These are phyloP conservation scores for Rhizopus stolonifer DNA, from an alignment of 371 early-diverging fungal genomes.

Conservation along the genomic window DNA sequence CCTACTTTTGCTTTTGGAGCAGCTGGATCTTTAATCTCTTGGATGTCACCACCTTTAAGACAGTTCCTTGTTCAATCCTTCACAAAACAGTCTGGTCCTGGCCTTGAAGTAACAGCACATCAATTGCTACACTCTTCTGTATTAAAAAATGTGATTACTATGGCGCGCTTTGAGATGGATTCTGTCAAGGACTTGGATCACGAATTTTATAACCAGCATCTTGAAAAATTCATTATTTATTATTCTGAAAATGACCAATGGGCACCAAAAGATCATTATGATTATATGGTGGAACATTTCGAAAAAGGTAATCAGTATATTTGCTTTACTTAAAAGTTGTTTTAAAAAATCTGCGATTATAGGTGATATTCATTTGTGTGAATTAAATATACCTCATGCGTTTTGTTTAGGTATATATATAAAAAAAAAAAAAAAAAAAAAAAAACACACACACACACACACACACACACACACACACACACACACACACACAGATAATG, in stretches of 20 bases:
- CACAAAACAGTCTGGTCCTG: slow-evolving; percentile 48
- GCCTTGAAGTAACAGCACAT: slow-evolving; percentile 59
- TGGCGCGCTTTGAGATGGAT: slow-evolving; percentile 79
- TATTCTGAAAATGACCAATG: slow-evolving; percentile 78
- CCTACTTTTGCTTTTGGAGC: slow-evolving; percentile 37
- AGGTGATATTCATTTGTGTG: slow-evolving; percentile 58
- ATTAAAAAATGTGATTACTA: slow-evolving; percentile 61
- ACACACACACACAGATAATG: neutral
- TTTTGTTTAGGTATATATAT: slow-evolving; percentile 65
- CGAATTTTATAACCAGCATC: slow-evolving; percentile 56
- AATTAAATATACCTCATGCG: slow-evolving; percentile 72
- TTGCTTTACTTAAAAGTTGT: neutral
- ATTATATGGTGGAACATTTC: slow-evolving; percentile 64
- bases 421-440: too few relatives aligned
- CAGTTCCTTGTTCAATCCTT: slow-evolving; percentile 27
- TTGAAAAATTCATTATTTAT: slow-evolving; percentile 74
- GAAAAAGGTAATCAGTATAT: slow-evolving; percentile 53
- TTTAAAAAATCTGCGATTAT: neutral
- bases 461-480: too few relatives aligned
- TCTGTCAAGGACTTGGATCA: slow-evolving; percentile 63
- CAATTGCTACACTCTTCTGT: slow-evolving; percentile 59
- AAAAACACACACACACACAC: too few relatives aligned
- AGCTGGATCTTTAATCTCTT: slow-evolving; percentile 35
- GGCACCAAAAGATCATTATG: slow-evolving; percentile 74
- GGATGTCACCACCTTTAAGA: slow-evolving; percentile 35